phyloP scores from a whole-genome alignment of 2,329 filamentous ascomycete genomes.

The Paecilomyces fulvus region DNA sequence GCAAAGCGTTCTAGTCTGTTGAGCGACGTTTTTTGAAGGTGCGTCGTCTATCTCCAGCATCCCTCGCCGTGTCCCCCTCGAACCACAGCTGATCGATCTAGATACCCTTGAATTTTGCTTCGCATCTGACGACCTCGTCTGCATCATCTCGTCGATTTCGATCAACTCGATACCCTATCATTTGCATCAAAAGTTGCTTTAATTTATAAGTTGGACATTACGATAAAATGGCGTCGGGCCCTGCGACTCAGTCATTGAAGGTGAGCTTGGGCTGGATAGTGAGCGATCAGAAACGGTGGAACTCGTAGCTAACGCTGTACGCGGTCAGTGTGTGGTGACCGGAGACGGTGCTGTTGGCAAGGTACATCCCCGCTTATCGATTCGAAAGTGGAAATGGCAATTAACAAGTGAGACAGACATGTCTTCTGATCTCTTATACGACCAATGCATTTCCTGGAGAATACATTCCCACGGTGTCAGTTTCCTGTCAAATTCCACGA shows the following conservation, averaged over 20 bases:
- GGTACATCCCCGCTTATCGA: slow-evolving; percentile 21
- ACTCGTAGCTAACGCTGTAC: slow-evolving; percentile 31
- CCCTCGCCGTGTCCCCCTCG: neutral
- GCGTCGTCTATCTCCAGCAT: neutral
- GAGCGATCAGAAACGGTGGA: slow-evolving; percentile 1
- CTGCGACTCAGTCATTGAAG: slow-evolving; percentile 86
- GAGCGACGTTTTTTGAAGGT: neutral
- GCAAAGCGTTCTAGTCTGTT: neutral
- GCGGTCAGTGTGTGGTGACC: slow-evolving; percentile 82
- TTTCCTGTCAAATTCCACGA: slow-evolving; percentile 14
- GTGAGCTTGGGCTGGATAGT: slow-evolving; percentile 39
- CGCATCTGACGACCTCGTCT: slow-evolving; percentile 2
- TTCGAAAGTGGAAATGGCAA: slow-evolving; percentile 4
- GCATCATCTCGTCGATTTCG: slow-evolving; percentile 9
- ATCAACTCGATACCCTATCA: slow-evolving; percentile 9
- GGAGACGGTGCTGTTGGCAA: slow-evolving; percentile 99
- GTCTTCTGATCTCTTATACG: slow-evolving; percentile 97
- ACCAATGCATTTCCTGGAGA: slow-evolving; percentile 99
- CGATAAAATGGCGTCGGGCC: slow-evolving; percentile 61
- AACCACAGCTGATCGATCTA: neutral
- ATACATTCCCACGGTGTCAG: slow-evolving; percentile 88
- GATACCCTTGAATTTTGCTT: neutral
- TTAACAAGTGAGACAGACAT: slow-evolving; percentile 58
- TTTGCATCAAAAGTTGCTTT: neutral
- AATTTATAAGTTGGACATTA: slow-evolving; percentile 2